phyloP scores from a whole-genome alignment of 306 rosid genomes.

The Pueraria montana region DNA sequence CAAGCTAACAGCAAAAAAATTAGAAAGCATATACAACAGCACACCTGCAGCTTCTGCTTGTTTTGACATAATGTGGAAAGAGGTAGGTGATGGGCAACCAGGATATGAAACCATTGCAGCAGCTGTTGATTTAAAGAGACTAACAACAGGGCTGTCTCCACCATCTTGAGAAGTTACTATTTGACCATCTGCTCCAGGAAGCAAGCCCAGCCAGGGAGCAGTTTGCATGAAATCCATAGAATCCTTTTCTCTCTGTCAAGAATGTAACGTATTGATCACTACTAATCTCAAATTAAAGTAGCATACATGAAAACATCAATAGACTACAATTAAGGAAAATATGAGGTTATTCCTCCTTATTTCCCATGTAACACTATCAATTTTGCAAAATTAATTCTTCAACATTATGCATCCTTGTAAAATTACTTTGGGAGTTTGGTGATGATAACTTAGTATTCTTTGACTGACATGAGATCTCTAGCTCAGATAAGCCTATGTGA shows the following conservation, averaged over 20 bases:
- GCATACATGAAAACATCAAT: slow-evolving; percentile 35
- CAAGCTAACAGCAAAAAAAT: slow-evolving; percentile 38
- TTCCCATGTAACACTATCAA: not conserved
- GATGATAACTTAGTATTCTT: not conserved
- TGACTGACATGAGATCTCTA: not conserved
- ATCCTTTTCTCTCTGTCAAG: slow-evolving; percentile 87
- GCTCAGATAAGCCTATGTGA: not conserved
- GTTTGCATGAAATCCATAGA: slow-evolving; percentile 93
- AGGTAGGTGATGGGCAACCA: slow-evolving; percentile 72
- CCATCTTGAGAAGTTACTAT: slow-evolving; percentile 83
- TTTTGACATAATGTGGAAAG: slow-evolving; percentile 87
- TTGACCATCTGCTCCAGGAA: slow-evolving; percentile 96
- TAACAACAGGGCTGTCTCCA: slow-evolving; percentile 92
- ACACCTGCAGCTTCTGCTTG: slow-evolving; percentile 99
- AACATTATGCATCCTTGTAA: not conserved
- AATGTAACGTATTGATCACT: slow-evolving; percentile 26
- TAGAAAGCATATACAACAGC: slow-evolving; percentile 39
- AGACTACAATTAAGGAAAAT: slow-evolving; percentile 23
- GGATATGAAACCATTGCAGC: slow-evolving; percentile 79
- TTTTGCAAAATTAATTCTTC: slow-evolving; percentile 27
- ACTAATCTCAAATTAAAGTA: slow-evolving; percentile 32
- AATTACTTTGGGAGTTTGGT: not conserved
- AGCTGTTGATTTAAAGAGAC: slow-evolving; percentile 86
- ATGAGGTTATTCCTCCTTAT: slow-evolving; percentile 18
- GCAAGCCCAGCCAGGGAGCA: slow-evolving; percentile 96